Conservation (phyloP, 192 early-diverging fungal genomes). For the Umbelopsis isabellina region DNA sequence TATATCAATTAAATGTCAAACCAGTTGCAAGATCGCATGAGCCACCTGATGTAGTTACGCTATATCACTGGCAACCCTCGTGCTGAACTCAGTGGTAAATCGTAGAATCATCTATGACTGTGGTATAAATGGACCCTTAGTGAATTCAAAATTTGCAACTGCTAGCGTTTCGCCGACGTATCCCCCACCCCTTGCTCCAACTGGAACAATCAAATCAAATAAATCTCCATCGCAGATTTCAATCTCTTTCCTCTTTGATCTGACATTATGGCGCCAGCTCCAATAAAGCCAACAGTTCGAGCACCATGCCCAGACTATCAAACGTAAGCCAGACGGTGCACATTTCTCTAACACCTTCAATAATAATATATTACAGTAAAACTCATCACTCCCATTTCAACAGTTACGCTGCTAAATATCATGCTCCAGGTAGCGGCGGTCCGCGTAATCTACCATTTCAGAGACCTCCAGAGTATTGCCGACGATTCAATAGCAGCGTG, state of each 20-base stretch:
- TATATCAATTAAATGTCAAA: too few species aligned
- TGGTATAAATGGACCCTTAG: background rate
- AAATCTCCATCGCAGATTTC: slow-evolving; percentile 3
- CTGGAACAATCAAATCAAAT: background rate
- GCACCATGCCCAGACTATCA: slow-evolving; percentile 18
- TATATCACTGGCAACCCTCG: slow-evolving; percentile 12
- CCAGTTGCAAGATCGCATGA: background rate
- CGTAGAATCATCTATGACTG: background rate
- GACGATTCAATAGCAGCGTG: slow-evolving; percentile 50
- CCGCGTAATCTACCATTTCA: slow-evolving; percentile 33
- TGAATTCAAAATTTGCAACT: background rate
- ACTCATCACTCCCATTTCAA: background rate
- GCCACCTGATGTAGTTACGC: slow-evolving; percentile 1
- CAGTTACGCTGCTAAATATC: slow-evolving; percentile 29
- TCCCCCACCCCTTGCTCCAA: background rate
- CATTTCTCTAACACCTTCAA: too few species aligned
- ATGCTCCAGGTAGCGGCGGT: slow-evolving; percentile 29
- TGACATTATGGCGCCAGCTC: background rate
- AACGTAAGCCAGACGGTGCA: slow-evolving; percentile 1
- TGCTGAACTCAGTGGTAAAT: background rate
- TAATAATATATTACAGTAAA: background rate
- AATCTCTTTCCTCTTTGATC: background rate
- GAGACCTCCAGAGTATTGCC: slow-evolving; percentile 47
- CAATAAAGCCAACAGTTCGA: slow-evolving; percentile 2
- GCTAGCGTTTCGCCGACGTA: background rate